Base-by-base conservation (phyloP, 495 filamentous ascomycete genomes). In the Xylaria intraflava region DNA sequence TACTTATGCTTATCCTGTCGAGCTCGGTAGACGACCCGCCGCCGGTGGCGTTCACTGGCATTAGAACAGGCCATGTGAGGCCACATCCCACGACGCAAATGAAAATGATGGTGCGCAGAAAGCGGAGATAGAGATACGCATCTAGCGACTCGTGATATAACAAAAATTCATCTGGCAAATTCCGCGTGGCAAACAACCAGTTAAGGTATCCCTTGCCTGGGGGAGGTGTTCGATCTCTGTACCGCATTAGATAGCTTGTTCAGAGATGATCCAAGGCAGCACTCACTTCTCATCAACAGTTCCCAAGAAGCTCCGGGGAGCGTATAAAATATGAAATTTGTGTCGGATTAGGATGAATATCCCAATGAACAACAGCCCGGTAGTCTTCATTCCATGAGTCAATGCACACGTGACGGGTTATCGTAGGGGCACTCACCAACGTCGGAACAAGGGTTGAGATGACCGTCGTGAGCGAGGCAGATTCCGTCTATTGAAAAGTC, bases 91-190 rank as follows among this genome's bases (percentile, higher is more conserved):
- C 79, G 36, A 93, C 76, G 66, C 85, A 86, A 19, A 91, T 83
- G 49, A 80, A 73, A 39, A 85, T 78, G 27, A 83, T 69, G 16
- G 87, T 77, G 47, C 84, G 81, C 43, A 95, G 69, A 61, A 89
- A 94, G n/a, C 89, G 86, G 19, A 94, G 79, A 63, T 88, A 83
- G 27, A 94, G 77, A 64, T 86, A 94, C 29, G 83, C 79, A 62
- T 92, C 88, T 2, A 89, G 68, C 0, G 85, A 87, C 36, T 80
- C 78, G 56, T 84, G 79, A 42, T 86, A 80, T 31, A 88, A 71
- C 3, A 85, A 72, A 58, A 76, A 80, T 35, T 70, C 77, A 53
- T 89, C 83, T 19, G 80, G 72, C 8, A 87, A 77, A 22, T 74
- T 74, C 43, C 81, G 65, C 62, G 87, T 83, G 3, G 79, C 76